These are phyloP conservation scores for Wickerhamomyces ciferrii DNA, from an alignment of 805 yeast species.

Conservation along the genomic window DNA sequence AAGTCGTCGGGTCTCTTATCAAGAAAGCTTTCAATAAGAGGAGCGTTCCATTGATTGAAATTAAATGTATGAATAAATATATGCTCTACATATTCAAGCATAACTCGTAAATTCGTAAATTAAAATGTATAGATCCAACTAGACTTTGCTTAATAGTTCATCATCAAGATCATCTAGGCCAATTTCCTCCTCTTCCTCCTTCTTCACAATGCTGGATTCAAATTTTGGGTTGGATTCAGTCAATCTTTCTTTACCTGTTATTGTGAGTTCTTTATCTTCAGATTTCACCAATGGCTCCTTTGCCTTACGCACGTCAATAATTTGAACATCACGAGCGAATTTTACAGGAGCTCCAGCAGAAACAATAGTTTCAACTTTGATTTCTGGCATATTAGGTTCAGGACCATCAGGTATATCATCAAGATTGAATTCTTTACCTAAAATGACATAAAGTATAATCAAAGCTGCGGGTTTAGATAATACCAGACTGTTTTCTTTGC, in stretches of 20 bases:
- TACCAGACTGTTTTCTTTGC: constrained; percentile 78
- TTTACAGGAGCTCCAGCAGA: constrained; percentile 51
- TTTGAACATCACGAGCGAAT: constrained; percentile 55
- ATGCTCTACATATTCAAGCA: no score
- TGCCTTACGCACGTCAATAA: constrained; percentile 35
- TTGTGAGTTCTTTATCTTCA: constrained; percentile 8
- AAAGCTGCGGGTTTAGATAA: constrained; percentile 83
- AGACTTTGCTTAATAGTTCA: background rate
- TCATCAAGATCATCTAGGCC: background rate
- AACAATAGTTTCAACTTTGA: constrained; percentile 62
- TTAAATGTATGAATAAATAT: no score
- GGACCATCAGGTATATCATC: constrained; percentile 60
- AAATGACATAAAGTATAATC: constrained; percentile 56
- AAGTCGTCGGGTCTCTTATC: constrained; percentile 27
- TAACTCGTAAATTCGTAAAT: background rate
- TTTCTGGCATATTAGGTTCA: constrained; percentile 67
- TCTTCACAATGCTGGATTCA: background rate
- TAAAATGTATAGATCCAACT: background rate
- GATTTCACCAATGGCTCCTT: constrained; percentile 9
- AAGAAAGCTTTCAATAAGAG: constrained; percentile 27
- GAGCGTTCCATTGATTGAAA: constrained; percentile 1
- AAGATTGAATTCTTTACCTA: constrained; percentile 47
- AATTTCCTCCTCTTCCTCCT: background rate
- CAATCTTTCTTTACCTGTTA: constrained; percentile 14
- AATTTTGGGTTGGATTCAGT: background rate